Conservation (phyloP, 2,329 filamentous ascomycete species). For the Penicillium sp. region DNA sequence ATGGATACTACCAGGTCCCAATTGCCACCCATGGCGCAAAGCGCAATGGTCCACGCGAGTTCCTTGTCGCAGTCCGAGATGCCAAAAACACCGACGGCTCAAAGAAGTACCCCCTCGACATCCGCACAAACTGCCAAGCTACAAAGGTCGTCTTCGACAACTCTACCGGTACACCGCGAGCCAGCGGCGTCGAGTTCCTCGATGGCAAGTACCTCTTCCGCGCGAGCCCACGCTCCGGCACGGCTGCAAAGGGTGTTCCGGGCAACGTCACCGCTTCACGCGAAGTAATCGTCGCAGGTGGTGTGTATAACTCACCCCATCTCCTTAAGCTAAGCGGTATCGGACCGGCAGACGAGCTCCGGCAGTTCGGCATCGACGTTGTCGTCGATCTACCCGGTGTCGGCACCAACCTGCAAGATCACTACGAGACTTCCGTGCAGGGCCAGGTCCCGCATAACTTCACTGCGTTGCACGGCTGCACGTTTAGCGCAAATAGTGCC, state of each 20-base stretch:
- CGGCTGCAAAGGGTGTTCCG: constrained; percentile 30
- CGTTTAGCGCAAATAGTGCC: constrained; percentile 22
- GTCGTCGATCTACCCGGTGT: constrained; percentile 62
- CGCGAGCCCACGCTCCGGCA: constrained; percentile 42
- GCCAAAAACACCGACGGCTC: constrained; percentile 25
- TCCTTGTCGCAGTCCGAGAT: constrained; percentile 33
- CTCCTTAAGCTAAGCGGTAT: constrained; percentile 64
- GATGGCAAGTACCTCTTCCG: constrained; percentile 50
- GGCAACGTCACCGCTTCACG: constrained; percentile 45
- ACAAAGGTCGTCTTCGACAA: constrained; percentile 50
- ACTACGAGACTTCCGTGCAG: constrained; percentile 36
- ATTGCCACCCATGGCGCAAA: constrained; percentile 38
- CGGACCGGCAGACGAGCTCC: constrained; percentile 55
- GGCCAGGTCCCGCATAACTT: constrained; percentile 44
- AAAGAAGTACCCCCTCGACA: constrained; percentile 56
- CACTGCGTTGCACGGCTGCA: constrained; percentile 33
- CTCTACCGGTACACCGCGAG: constrained; percentile 37
- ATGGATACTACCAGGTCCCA: constrained; percentile 61
- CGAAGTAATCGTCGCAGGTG: constrained; percentile 53
- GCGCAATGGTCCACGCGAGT: constrained; percentile 42
- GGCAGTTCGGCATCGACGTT: constrained; percentile 53
- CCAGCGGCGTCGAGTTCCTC: constrained; percentile 53
- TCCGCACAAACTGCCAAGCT: constrained; percentile 51
- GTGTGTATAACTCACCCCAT: constrained; percentile 64
- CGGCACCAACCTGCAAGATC: constrained; percentile 64